These are phyloP conservation scores for Fraxinus greggii DNA, from an alignment of 305 asterid species.

Conservation along the genomic window DNA sequence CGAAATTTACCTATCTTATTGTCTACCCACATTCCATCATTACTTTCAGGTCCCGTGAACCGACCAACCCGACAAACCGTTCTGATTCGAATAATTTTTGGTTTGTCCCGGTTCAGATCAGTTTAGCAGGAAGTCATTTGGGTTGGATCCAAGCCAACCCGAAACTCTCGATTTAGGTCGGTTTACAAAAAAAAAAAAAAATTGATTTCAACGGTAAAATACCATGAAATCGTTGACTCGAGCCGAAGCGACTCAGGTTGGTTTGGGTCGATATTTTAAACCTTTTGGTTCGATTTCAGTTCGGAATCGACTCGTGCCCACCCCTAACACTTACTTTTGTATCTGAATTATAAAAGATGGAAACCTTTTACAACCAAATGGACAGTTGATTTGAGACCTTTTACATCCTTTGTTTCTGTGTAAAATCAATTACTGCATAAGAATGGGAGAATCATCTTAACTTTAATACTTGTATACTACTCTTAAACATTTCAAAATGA, in stretches of 20 bases:
- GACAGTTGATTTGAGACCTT: not conserved
- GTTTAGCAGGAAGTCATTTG: not conserved
- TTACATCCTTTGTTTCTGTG: not conserved
- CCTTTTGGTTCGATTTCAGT: not conserved
- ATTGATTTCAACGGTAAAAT: not conserved
- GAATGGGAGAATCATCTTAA: not conserved
- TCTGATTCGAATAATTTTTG: not conserved
- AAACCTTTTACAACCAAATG: not conserved
- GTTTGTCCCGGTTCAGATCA: not conserved
- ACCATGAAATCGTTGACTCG: not conserved
- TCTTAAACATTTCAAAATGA: constrained; percentile 12
- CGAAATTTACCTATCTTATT: too few species aligned
- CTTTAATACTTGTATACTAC: not conserved
- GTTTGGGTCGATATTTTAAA: too few species aligned
- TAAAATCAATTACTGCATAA: not conserved
- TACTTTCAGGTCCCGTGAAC: too few species aligned
- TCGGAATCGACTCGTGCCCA: not conserved
- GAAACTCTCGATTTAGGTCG: too few species aligned
- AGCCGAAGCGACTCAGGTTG: not conserved
- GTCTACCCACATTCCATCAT: too few species aligned
- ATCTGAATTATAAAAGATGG: not conserved
- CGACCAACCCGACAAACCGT: not conserved
- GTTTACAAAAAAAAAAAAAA: too few species aligned
- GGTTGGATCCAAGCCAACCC: not conserved
- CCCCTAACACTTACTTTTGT: not conserved